These are phyloP conservation scores for Suillus ampliporus DNA, from an alignment of 768 basidiomycete species.

Conservation along the genomic window DNA sequence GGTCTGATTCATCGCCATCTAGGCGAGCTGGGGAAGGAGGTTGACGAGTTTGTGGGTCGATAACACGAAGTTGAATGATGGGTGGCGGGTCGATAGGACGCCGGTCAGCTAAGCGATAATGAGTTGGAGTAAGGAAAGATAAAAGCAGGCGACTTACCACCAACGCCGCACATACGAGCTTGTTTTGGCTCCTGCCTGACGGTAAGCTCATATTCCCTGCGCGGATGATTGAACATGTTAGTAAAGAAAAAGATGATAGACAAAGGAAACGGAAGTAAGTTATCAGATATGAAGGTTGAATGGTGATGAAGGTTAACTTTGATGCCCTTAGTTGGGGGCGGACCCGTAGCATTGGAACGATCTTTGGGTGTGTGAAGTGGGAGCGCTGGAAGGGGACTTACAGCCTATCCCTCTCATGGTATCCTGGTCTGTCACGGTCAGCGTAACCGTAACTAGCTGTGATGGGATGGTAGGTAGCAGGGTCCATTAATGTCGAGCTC, in stretches of 20 bases:
- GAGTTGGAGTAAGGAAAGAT: conserved; percentile 9
- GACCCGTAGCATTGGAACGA: conserved; percentile 19
- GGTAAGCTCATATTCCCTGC: conserved; percentile 83
- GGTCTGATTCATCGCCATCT: conserved; percentile 41
- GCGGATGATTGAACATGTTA: conserved; percentile 9
- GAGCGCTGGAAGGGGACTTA: conserved; percentile 29
- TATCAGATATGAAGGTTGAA: conserved; percentile 21
- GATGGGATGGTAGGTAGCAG: background rate
- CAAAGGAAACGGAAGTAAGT: conserved; percentile 7
- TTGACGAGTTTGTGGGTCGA: conserved; percentile 59
- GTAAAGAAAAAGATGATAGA: conserved; percentile 1
- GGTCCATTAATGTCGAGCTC: conserved; percentile 6
- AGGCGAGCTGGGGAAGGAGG: conserved; percentile 33
- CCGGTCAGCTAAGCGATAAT: conserved; percentile 71
- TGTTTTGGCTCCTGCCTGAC: conserved; percentile 94
- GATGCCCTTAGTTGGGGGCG: conserved; percentile 11
- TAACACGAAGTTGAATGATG: conserved; percentile 91
- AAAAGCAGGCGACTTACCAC: conserved; percentile 60
- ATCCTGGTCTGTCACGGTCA: conserved; percentile 33
- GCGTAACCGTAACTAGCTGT: background rate
- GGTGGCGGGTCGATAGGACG: conserved; percentile 96
- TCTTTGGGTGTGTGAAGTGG: conserved; percentile 21
- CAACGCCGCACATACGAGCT: conserved; percentile 88
- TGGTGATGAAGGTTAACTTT: conserved; percentile 11
- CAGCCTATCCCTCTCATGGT: conserved; percentile 44